Conservation (phyloP, 2,329 filamentous ascomycete genomes). For the Dothidotthia symphoricarpi region DNA sequence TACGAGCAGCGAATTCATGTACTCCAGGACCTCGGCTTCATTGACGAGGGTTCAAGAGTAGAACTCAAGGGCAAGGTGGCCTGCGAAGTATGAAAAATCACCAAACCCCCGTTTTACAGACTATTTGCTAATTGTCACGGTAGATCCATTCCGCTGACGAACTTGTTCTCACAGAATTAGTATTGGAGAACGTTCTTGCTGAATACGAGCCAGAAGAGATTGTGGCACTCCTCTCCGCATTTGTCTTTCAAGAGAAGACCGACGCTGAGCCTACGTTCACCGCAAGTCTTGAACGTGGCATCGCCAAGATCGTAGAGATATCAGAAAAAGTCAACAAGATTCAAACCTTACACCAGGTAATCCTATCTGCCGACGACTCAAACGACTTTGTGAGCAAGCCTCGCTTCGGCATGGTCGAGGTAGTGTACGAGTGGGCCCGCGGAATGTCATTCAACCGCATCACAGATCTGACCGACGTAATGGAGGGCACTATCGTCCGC, state of each 20-base stretch:
- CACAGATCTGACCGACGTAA: slow-evolving; percentile 89
- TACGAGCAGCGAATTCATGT: slow-evolving; percentile 95
- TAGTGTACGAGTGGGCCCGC: slow-evolving; percentile 97
- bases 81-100: slow-evolving; percentile 63
- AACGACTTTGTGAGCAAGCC: slow-evolving; percentile 88
- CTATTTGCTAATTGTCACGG: slow-evolving; percentile 5
- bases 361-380: slow-evolving; percentile 82
- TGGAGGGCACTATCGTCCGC: slow-evolving; percentile 94
- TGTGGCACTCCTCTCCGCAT: slow-evolving; percentile 85
- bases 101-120: neutral
- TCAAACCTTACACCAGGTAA: slow-evolving; percentile 88
- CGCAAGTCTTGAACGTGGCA: slow-evolving; percentile 75
- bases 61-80: slow-evolving; percentile 97
- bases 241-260: slow-evolving; percentile 98
- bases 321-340: slow-evolving; percentile 89
- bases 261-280: slow-evolving; percentile 77
- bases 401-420: slow-evolving; percentile 91
- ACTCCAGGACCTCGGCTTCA: slow-evolving; percentile 85
- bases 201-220: slow-evolving; percentile 97
- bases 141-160: slow-evolving; percentile 93
- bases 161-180: slow-evolving; percentile 89
- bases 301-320: slow-evolving; percentile 82
- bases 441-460: slow-evolving; percentile 99
- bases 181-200: slow-evolving; percentile 93
- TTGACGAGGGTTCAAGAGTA: slow-evolving; percentile 82